Conservation (phyloP, 2,329 filamentous ascomycete species). For the Xylariaceae sp. region DNA sequence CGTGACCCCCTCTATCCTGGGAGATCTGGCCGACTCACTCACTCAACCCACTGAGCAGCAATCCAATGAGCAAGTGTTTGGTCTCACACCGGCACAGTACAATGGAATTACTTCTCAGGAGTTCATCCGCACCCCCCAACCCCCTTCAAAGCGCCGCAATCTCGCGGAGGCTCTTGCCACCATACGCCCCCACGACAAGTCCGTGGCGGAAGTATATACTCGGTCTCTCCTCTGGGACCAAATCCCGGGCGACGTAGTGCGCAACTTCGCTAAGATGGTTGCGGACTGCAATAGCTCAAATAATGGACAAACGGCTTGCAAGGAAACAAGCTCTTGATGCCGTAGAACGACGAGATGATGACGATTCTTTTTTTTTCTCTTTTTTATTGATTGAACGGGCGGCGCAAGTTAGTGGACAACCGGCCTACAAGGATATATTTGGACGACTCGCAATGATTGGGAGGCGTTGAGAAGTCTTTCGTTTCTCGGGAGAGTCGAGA, state of each 20-base stretch:
- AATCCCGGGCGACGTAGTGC: slow-evolving; percentile 85
- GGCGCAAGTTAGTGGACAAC: background rate
- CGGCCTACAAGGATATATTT: background rate
- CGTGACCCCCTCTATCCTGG: slow-evolving; percentile 56
- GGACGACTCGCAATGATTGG: background rate
- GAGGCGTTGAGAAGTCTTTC: background rate
- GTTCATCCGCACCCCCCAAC: slow-evolving; percentile 47
- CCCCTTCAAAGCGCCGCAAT: slow-evolving; percentile 61
- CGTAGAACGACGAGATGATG: slow-evolving; percentile 37
- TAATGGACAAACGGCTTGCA: slow-evolving; percentile 39
- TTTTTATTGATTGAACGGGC: background rate
- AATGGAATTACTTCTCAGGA: slow-evolving; percentile 74
- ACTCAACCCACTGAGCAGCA: slow-evolving; percentile 77
- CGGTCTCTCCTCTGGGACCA: slow-evolving; percentile 90
- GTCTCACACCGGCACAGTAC: slow-evolving; percentile 80
- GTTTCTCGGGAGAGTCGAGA: background rate
- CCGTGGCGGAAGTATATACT: slow-evolving; percentile 84
- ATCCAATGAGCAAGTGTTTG: slow-evolving; percentile 81
- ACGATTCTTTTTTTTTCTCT: slow-evolving; percentile 8
- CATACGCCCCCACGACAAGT: slow-evolving; percentile 68
- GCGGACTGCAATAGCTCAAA: slow-evolving; percentile 60
- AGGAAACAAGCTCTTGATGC: slow-evolving; percentile 41
- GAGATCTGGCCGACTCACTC: slow-evolving; percentile 62
- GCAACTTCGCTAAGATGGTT: slow-evolving; percentile 88
- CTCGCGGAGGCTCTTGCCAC: slow-evolving; percentile 74